Conservation (phyloP, 2,329 filamentous ascomycete genomes). For the Aspergillus japonicus region DNA sequence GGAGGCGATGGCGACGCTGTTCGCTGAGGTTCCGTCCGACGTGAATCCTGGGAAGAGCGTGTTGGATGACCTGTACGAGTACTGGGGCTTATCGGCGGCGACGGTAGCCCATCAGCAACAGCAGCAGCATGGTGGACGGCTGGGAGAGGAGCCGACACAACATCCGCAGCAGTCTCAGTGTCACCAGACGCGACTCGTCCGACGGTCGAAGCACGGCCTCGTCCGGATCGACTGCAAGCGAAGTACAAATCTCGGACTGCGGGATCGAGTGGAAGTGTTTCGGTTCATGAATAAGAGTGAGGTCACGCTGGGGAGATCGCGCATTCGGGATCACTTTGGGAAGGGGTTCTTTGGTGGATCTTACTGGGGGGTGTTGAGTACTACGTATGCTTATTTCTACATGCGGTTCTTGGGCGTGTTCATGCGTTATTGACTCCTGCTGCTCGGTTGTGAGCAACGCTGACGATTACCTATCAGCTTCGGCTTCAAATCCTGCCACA, state of each 20-base stretch:
- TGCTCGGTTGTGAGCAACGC: neutral
- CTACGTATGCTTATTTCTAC: constrained; percentile 15
- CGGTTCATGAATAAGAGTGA: constrained; percentile 17
- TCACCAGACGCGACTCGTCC: constrained; percentile 17
- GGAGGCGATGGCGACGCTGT: constrained; percentile 34
- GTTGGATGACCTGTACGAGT: constrained; percentile 20
- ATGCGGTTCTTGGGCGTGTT: neutral
- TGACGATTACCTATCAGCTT: constrained; percentile 17
- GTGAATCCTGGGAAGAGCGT: constrained; percentile 13
- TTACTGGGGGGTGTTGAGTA: constrained; percentile 28
- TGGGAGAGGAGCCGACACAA: neutral
- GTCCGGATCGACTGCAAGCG: constrained; percentile 9
- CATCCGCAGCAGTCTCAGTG: neutral
- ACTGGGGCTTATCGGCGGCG: neutral
- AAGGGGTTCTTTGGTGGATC: constrained; percentile 25
- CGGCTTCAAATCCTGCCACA: constrained; percentile 30
- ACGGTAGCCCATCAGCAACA: neutral
- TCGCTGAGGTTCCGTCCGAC: constrained; percentile 31
- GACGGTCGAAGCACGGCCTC: constrained; percentile 5
- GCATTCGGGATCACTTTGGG: constrained; percentile 18
- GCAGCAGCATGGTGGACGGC: neutral
- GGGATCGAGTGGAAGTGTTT: constrained; percentile 22
- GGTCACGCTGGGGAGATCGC: constrained; percentile 17
- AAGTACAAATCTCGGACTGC: constrained; percentile 11
- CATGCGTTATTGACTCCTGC: too few relatives aligned